These are phyloP conservation scores for Chytriomyces sp. DNA, from an alignment of 192 early-diverging fungal genomes.

Conservation along the genomic window DNA sequence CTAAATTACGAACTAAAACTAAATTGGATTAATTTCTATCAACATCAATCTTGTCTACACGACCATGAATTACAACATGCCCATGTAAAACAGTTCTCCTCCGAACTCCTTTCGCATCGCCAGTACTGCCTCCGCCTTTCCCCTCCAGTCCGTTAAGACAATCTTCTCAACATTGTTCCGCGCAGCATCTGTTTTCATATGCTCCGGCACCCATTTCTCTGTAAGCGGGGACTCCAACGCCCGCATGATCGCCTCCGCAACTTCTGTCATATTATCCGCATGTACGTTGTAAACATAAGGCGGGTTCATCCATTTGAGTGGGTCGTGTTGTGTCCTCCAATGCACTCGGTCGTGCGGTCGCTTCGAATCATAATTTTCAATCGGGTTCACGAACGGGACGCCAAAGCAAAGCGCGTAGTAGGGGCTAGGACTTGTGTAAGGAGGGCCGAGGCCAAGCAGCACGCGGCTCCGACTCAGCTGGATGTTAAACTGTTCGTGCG, in stretches of 20 bases:
- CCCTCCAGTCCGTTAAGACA: background rate
- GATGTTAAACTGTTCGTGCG: background rate
- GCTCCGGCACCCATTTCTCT: background rate
- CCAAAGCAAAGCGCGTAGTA: background rate
- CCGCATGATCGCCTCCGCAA: background rate
- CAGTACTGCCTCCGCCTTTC: background rate
- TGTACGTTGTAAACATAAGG: slow-evolving; percentile 4
- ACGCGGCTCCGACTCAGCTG: background rate
- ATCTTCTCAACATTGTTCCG: background rate
- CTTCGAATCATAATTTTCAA: background rate
- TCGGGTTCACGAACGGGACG: background rate
- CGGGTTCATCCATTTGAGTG: background rate
- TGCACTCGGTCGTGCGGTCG: background rate
- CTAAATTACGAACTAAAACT: no score
- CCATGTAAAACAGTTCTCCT: background rate
- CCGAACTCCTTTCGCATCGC: background rate
- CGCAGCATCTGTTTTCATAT: background rate
- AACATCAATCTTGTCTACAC: no score
- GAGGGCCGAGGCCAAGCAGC: background rate
- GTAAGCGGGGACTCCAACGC: background rate
- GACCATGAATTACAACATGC: no score
- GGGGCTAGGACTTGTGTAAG: background rate
- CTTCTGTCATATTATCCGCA: background rate
- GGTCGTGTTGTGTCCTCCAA: background rate
- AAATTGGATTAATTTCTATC: no score